Evolutionary conservation across 2,329 filamentous ascomycete species (phyloP).

Genomic region (Cladosporium sp.): DNA sequence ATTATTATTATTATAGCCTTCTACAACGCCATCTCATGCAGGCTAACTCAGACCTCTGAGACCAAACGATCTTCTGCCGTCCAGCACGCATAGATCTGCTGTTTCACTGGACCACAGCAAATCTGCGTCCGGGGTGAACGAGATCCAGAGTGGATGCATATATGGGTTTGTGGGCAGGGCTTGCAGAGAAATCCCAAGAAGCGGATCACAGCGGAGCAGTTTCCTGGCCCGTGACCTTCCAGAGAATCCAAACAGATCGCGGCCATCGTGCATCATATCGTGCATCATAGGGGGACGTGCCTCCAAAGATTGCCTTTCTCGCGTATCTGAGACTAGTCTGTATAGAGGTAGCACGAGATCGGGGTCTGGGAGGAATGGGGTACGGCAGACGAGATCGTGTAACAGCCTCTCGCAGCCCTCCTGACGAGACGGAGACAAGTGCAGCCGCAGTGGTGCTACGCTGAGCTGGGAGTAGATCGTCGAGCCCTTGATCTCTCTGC

Average conservation of each 20-base stretch:
- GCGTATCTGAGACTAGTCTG: not conserved
- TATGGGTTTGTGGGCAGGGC: not conserved
- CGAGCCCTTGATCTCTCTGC: not conserved
- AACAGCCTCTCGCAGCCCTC: not conserved
- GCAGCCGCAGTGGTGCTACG: not conserved
- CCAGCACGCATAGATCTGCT: not conserved
- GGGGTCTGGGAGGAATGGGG: not conserved
- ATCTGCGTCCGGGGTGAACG: not conserved
- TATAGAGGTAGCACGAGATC: conserved; percentile 1
- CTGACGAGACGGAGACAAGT: not conserved
- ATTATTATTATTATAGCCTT: too few species aligned
- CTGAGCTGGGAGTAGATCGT: not conserved
- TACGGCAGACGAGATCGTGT: conserved; percentile 6
- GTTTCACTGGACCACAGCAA: not conserved
- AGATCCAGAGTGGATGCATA: not conserved
- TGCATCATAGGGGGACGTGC: conserved; percentile 2
- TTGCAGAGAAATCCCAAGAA: not conserved
- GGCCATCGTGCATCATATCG: not conserved
- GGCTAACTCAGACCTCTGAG: not conserved
- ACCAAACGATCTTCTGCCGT: not conserved
- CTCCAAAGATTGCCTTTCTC: not conserved
- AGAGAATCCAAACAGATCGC: not conserved
- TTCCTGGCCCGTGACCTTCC: not conserved
- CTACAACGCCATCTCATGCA: not conserved
- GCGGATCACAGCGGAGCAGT: not conserved